Evolutionary conservation across 228 moss, liverwort and hornwort genomes (phyloP), one percentile per base, ranked within the genome.

Genomic region (Sphagnum fallax): DNA sequence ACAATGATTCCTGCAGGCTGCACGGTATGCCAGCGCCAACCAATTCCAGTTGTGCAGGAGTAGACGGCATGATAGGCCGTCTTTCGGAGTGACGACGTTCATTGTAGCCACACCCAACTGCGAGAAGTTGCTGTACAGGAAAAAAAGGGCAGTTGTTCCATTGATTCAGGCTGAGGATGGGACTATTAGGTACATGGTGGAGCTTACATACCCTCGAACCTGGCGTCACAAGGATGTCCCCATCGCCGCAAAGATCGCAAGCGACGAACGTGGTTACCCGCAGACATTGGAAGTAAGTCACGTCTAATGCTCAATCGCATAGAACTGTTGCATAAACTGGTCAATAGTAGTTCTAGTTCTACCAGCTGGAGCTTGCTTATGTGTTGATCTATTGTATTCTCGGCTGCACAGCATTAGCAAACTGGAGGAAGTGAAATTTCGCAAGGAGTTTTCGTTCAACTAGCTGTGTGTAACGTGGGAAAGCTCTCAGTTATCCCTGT

Each of bases 51-150:
- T 66, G 5, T 70, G 53, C 6, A 51, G 9, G 11, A 4, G 16
- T 16, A 66, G 53, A 10, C 73, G 82, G 52, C 52, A 71, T 65
- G 62, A 57, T 47, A 73, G 76, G 6, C 79, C 73, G 16, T 82
- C 79, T 4, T 71, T 62, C 61, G 82, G 79, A 16, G 82, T 82
- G 10, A 63, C 59, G 15, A 76, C 79, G 13, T 82, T 73, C 13
- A 48, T 73, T 47, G 82, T 82, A n/a, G 75, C 79, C 10, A 65
- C 79, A 48, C 68, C 67, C 61, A 79, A 76, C n/a, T 18, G 74
- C 14, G 60, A 78, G 0, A 10, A 48, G 51, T 67, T 67, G 16
- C 32, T 82, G 61, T 75, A 75, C 75, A 78, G 78, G 61, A 48
- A 68, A 15, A 76, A 76, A 59, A 75, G 60, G 4, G 73, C 48